A percentile compares a stretch with the other conserved stretches of the same genome.
These are phyloP conservation scores for Daldinia loculata DNA, from an alignment of 495 filamentous ascomycete genomes.

Conservation along the genomic window DNA sequence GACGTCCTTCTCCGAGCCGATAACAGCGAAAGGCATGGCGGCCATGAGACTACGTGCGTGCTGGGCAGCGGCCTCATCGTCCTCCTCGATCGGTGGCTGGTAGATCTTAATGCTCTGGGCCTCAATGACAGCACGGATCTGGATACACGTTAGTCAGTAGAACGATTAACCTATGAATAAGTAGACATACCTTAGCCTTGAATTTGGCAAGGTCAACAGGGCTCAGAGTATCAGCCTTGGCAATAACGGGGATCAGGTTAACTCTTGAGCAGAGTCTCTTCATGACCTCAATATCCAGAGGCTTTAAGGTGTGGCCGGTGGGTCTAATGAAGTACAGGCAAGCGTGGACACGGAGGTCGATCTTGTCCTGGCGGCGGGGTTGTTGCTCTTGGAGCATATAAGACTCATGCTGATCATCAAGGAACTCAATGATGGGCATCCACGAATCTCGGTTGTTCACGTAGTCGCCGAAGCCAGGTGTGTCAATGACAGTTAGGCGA, in stretches of 20 bases:
- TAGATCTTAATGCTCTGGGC: constrained; percentile 99
- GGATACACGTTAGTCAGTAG: constrained; percentile 42
- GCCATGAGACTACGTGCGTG: constrained; percentile 93
- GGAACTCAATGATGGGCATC: constrained; percentile 99
- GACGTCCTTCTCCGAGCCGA: constrained; percentile 98
- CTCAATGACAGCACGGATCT: constrained; percentile 96
- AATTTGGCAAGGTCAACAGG: constrained; percentile 88
- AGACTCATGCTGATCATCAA: constrained; percentile 99
- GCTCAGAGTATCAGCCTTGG: constrained; percentile 97
- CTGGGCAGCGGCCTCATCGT: constrained; percentile 92
- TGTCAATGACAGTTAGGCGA: constrained; percentile 97
- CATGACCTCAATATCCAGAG: constrained; percentile 99
- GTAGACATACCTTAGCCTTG: constrained; percentile 80
- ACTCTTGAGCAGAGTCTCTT: constrained; percentile 96
- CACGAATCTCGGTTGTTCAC: constrained; percentile 99
- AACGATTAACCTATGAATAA: background rate
- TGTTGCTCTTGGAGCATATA: constrained; percentile 99
- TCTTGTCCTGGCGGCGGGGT: constrained; percentile 95
- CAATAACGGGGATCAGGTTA: constrained; percentile 97
- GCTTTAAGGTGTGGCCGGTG: constrained; percentile 98
- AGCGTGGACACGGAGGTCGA: constrained; percentile 97
- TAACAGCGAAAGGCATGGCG: constrained; percentile 98
- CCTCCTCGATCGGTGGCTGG: constrained; percentile 95
- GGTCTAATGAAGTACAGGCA: constrained; percentile 99
- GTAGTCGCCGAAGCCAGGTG: constrained; percentile 98